Evolutionary conservation across 257 asterid genomes (phyloP).

Genomic region (Solanum dulcamara): DNA sequence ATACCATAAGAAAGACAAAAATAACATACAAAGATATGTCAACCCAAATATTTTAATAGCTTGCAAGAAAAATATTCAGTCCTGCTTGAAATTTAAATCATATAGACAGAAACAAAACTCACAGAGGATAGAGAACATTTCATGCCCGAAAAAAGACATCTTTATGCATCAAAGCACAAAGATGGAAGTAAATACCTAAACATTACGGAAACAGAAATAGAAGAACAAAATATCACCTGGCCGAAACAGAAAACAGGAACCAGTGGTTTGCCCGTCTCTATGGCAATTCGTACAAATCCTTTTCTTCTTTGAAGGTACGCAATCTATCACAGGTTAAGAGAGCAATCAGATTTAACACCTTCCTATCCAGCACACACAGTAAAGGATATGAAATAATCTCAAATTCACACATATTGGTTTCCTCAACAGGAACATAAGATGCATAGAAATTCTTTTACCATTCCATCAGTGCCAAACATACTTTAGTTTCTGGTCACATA

Average conservation of each 20-base stretch:
- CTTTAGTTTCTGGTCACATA: background rate
- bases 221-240: constrained; percentile 43
- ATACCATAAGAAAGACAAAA: background rate
- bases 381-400: background rate
- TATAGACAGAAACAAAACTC: background rate
- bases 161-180: background rate
- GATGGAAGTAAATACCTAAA: background rate
- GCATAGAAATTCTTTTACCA: background rate
- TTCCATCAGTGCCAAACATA: background rate
- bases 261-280: constrained; percentile 83
- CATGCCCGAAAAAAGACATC: background rate
- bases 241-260: constrained; percentile 99
- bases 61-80: background rate
- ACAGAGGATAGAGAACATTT: background rate
- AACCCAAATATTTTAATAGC: background rate
- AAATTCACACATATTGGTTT: background rate
- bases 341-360: background rate
- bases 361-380: background rate
- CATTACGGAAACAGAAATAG: background rate
- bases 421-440: background rate
- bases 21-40: background rate
- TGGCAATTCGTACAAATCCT: constrained; percentile 85
- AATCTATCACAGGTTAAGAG: constrained; percentile 24
- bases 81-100: background rate
- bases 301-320: constrained; percentile 56